Evolutionary conservation across 768 basidiomycete genomes (phyloP), one percentile per base, ranked within the genome.

Genomic region (Hebeloma cylindrosporum): DNA sequence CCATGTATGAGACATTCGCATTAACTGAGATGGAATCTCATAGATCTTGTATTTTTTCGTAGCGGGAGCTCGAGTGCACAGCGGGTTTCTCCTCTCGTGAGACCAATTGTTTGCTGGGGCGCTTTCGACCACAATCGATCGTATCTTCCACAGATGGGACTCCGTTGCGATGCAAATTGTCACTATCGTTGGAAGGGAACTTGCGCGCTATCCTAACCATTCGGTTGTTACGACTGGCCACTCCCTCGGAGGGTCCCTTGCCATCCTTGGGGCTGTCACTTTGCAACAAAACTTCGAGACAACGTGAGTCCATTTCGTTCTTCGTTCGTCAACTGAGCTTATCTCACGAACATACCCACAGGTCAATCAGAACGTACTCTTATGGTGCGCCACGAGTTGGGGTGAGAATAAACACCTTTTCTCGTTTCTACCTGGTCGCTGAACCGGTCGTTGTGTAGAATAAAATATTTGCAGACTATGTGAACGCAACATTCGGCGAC

Each of bases 241-340:
- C 53, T 80, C 79, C 1, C 59, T 80, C 7, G 80, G 80, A 7
- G 80, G 78, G 5, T 63, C 78, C 1, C 57, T 82, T 4, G 70
- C 80, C 1, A 65, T 73, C 2, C 59, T 80, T 1, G 75, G 71
- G 1, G 74, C 75, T 2, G 61, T 79, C 10, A 61, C 71, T 3
- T 44, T 79, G 14, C 66, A 69, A 40, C 63, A 69, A 35, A 69
- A 71, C 32, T 73, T 77, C 50, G 51, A 47, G 17, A 36, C 27
- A 10, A 45, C 28, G 51, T 56, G 7, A 27, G 51, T 43, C 10
- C 3, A 7, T 11, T 9, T 31, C 5, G 1, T 17, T 17, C 13
- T 30, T 23, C 9, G 27, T 29, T 5, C 7, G n/a, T 37, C 5
- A 16, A 5, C 29, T 37, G 23, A 17, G 0, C 20, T 25, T 28